Conservation (phyloP, 441 rosid genomes). For the Macaranga tanarius region DNA sequence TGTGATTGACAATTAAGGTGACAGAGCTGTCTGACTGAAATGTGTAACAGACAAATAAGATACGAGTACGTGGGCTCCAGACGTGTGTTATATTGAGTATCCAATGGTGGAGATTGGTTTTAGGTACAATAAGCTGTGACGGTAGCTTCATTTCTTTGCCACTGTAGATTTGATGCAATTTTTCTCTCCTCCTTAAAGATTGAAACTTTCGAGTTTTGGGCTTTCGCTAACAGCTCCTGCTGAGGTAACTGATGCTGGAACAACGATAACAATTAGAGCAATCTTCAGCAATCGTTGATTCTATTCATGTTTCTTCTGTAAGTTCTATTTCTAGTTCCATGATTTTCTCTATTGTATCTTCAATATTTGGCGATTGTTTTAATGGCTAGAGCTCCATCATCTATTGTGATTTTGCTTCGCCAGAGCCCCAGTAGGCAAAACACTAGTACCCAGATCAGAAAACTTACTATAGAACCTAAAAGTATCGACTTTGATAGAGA, state of each 20-base stretch:
- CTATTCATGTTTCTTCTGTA: slow-evolving; percentile 6
- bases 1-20: background rate
- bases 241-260: background rate
- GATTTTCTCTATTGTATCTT: background rate
- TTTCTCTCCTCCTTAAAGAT: background rate
- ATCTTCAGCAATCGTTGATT: background rate
- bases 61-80: background rate
- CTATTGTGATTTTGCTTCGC: slow-evolving; percentile 22
- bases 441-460: slow-evolving; percentile 26
- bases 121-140: background rate
- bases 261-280: background rate
- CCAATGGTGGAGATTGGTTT: background rate
- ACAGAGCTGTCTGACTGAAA: background rate
- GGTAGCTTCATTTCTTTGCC: background rate
- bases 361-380: background rate
- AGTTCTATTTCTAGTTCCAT: slow-evolving; percentile 3
- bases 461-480: slow-evolving; percentile 34
- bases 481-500: slow-evolving; percentile 25
- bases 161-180: too few relatives aligned
- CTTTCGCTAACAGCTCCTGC: background rate
- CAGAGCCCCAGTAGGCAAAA: slow-evolving; percentile 22
- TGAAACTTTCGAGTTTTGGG: background rate
- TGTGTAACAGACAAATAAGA: background rate
- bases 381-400: slow-evolving; percentile 29
- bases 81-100: too few relatives aligned